phyloP scores from a whole-genome alignment of 2,329 filamentous ascomycete genomes.

The Knufia fluminis region DNA sequence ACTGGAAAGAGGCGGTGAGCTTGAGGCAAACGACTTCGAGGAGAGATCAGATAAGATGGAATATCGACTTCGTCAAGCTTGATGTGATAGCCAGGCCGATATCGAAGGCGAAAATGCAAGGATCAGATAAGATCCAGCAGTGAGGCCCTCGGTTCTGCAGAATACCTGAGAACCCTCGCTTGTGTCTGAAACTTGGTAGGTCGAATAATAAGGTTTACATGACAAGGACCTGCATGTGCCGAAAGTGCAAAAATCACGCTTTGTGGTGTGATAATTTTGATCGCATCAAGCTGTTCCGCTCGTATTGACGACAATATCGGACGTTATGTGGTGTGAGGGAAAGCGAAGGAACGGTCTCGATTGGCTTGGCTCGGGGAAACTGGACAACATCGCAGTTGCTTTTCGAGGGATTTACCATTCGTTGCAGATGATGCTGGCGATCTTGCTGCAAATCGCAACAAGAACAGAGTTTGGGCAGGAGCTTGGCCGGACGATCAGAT shows the following conservation, averaged over 20 bases:
- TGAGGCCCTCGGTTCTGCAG: neutral
- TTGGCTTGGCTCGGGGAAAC: conserved; percentile 3
- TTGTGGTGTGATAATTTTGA: neutral
- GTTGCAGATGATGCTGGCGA: neutral
- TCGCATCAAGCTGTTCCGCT: neutral
- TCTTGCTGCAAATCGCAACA: neutral
- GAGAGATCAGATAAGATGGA: conserved; percentile 26
- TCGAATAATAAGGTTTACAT: neutral
- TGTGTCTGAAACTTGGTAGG: neutral
- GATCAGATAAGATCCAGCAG: conserved; percentile 8
- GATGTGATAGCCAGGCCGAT: neutral
- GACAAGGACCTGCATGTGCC: neutral
- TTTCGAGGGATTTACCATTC: neutral
- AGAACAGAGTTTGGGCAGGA: neutral
- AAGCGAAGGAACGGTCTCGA: conserved; percentile 2
- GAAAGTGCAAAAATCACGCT: neutral
- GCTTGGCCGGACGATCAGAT: neutral
- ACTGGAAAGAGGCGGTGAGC: neutral
- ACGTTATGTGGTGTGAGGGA: neutral
- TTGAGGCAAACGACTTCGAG: conserved; percentile 1
- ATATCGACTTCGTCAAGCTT: conserved; percentile 26
- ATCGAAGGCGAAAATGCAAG: neutral
- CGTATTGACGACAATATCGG: neutral
- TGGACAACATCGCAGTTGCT: neutral
- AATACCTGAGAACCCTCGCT: neutral